Evolutionary conservation across 768 basidiomycete species (phyloP), one percentile per base, ranked within the genome.

Genomic region (Leucosporidium creatinivorum): DNA sequence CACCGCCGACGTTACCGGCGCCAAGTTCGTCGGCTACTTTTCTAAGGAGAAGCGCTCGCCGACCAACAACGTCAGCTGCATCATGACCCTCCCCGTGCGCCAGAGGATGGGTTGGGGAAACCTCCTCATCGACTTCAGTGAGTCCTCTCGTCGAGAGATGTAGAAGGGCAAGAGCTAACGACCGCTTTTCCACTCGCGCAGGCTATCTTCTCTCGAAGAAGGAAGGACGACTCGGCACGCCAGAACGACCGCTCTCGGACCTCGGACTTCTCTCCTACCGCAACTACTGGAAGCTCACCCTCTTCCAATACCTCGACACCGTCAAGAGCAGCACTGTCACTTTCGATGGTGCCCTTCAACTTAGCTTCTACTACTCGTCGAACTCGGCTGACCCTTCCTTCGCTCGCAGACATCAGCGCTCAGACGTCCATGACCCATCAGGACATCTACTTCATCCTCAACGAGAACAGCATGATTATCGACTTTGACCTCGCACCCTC

Each of bases 31-130:
- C 62, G 96, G 96, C 12, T 99, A 99, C 78, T 99, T 99, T 77
- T 91, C 89, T 80, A 99, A 99, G 79, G 96, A 99, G 83, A 99
- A 99, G 81, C 83, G 91, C 61, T 93, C 91, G 77, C 87, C 88
- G 63, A 93, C 92, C 79, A 89, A 92, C 78, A 99, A 99, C 80
- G 86, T 99, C 73, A 94, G 92, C 78, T 99, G 96, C 81, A 99
- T 99, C 76, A 97, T 99, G 93, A 98, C 96, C 23, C 81, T 99
- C 25, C 96, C 96, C 2, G 89, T 97, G 49, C 81, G 93, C 70
- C 94, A 97, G 79, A 81, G 94, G 70, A 87, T 89, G 78, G 96
- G 96, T 0, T 99, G 94, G 93, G 96, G 96, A 18, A 91, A 92
- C 78, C 83, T 91, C 63, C 83, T 99, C 74, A 98, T 99, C 73